Conservation (phyloP, 495 filamentous ascomycete genomes). For the Hypoxylon perforatum region DNA sequence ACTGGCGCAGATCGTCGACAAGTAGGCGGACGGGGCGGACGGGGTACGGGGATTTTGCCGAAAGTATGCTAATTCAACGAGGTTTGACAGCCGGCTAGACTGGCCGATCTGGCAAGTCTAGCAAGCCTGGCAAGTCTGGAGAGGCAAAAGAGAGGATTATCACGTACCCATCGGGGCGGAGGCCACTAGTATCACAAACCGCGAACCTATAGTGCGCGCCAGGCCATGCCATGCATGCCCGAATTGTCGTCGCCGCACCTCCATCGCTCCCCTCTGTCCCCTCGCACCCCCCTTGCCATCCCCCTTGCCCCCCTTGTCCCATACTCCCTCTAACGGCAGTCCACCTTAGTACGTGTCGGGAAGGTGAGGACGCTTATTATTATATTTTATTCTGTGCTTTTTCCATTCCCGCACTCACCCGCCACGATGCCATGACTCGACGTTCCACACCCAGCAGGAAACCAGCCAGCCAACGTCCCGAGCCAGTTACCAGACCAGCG, state of each 20-base stretch:
- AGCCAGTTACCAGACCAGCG: conserved; percentile 26
- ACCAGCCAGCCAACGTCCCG: background rate
- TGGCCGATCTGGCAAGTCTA: conserved; percentile 8
- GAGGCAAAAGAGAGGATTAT: conserved; percentile 18
- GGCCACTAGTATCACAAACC: conserved; percentile 30
- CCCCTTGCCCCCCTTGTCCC: background rate
- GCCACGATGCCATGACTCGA: conserved; percentile 35
- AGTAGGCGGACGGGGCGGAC: conserved; percentile 23
- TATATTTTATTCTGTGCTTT: conserved; percentile 13
- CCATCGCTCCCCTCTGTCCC: conserved; percentile 6
- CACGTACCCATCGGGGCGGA: conserved; percentile 38
- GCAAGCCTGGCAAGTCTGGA: background rate
- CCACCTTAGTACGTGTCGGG: conserved; percentile 15
- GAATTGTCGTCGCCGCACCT: conserved; percentile 29
- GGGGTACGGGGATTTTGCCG: conserved; percentile 39
- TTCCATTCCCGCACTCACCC: conserved; percentile 9
- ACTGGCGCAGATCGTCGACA: conserved; percentile 30
- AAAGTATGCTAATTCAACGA: conserved; percentile 36
- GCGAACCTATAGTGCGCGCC: conserved; percentile 22
- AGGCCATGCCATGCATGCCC: conserved; percentile 34
- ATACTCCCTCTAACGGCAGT: conserved; percentile 13
- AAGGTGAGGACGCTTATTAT: conserved; percentile 20
- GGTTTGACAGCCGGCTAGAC: conserved; percentile 41
- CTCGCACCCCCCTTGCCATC: conserved; percentile 10
- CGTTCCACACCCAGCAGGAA: conserved; percentile 4